phyloP scores from a whole-genome alignment of 139 green algal species.

The Coelastrella sp. region DNA sequence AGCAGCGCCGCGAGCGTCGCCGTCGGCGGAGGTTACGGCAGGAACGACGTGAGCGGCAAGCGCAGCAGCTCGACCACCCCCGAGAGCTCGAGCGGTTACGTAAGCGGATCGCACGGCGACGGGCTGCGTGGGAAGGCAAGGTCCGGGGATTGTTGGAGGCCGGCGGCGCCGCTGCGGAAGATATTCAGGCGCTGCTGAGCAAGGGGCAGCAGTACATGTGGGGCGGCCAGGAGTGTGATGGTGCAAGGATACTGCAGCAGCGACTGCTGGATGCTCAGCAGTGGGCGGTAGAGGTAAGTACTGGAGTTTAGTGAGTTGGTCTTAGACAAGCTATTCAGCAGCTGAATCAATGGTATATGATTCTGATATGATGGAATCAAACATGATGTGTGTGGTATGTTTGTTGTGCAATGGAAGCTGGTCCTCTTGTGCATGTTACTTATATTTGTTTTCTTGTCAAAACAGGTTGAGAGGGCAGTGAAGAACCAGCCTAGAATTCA shows the following conservation, averaged over 20 bases:
- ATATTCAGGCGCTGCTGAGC: slow-evolving; percentile 54
- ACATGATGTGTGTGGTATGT: no score
- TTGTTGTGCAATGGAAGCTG: no score
- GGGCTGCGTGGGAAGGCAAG: background rate
- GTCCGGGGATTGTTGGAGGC: background rate
- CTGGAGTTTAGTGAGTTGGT: no score
- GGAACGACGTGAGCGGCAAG: slow-evolving; percentile 1
- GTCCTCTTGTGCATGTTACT: background rate
- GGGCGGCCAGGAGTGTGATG: slow-evolving; percentile 49
- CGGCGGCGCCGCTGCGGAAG: background rate
- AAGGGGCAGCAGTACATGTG: slow-evolving; percentile 69
- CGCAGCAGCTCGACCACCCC: slow-evolving; percentile 19
- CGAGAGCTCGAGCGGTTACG: background rate
- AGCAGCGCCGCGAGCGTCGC: background rate
- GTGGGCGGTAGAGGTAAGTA: slow-evolving; percentile 30
- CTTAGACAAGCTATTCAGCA: no score
- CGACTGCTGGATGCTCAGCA: slow-evolving; percentile 26
- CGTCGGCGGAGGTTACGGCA: background rate
- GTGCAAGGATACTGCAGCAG: slow-evolving; percentile 8
- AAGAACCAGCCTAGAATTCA: background rate
- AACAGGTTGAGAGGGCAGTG: slow-evolving; percentile 15
- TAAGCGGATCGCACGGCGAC: background rate
- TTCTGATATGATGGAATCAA: no score
- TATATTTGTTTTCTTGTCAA: background rate
- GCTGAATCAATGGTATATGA: no score